These are phyloP conservation scores for Giardia muris DNA, from an alignment of 208 protist genomes.

Conservation along the genomic window DNA sequence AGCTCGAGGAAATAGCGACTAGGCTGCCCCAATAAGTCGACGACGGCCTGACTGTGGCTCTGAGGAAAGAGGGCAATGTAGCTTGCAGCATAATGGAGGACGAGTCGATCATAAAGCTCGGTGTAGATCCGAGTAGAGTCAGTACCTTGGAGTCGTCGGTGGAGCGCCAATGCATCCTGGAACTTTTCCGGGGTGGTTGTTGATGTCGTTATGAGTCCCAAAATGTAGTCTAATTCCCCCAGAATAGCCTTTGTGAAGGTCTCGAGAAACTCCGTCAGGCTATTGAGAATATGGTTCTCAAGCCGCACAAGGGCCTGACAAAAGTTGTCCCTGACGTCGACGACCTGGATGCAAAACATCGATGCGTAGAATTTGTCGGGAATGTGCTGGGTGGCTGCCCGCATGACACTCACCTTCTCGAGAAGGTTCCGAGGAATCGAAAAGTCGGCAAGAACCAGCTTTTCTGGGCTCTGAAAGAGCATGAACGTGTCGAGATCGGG, in stretches of 20 bases:
- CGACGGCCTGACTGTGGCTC: not conserved
- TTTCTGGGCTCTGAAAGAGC: not conserved
- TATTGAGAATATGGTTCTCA: not conserved
- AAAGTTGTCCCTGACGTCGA: not conserved
- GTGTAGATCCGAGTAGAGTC: not conserved
- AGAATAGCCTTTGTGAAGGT: not conserved
- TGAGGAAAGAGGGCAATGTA: not conserved
- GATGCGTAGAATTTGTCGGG: not conserved
- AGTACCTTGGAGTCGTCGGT: not conserved
- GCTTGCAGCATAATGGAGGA: not conserved
- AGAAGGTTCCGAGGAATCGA: not conserved
- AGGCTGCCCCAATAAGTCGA: not conserved
- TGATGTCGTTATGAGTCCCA: not conserved
- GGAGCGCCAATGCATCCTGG: not conserved
- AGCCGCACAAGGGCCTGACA: not conserved
- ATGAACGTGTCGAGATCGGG: not conserved
- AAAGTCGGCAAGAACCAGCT: not conserved
- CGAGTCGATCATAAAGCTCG: not conserved
- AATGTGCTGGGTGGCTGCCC: not conserved
- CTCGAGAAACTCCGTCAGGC: not conserved
- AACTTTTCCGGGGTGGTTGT: not conserved
- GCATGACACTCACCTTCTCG: not conserved
- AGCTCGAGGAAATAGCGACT: not conserved
- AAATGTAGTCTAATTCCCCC: not conserved
- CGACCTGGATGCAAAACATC: not conserved